phyloP scores from a whole-genome alignment of 2,329 filamentous ascomycete genomes.

The Oidium heveae region DNA sequence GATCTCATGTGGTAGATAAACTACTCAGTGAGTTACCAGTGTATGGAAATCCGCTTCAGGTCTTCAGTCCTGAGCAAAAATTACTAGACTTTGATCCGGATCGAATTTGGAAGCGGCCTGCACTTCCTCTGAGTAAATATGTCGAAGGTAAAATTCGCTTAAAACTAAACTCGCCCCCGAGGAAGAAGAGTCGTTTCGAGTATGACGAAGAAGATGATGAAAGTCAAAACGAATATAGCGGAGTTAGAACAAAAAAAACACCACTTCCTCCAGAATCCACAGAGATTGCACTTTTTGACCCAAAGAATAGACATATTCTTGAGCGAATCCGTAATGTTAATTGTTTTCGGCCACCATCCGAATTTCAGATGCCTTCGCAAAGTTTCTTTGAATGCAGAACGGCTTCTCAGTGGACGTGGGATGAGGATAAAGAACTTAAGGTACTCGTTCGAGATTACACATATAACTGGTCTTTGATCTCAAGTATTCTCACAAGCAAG shows the following conservation, averaged over 20 bases:
- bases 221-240: conserved; percentile 19
- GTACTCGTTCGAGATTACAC: conserved; percentile 72
- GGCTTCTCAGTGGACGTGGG: conserved; percentile 73
- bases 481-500: conserved; percentile 47
- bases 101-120: conserved; percentile 47
- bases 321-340: conserved; percentile 79
- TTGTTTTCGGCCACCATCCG: conserved; percentile 77
- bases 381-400: conserved; percentile 71
- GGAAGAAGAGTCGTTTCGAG: conserved; percentile 60
- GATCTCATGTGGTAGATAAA: conserved; percentile 49
- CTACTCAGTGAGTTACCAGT: conserved; percentile 60
- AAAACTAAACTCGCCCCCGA: conserved; percentile 34
- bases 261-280: conserved; percentile 41
- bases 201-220: conserved; percentile 47
- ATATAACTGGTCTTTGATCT: conserved; percentile 94
- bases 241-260: conserved; percentile 9
- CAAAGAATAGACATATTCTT: conserved; percentile 69
- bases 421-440: conserved; percentile 77
- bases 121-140: conserved; percentile 67
- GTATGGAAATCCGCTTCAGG: conserved; percentile 39
- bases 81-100: conserved; percentile 39
- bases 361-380: conserved; percentile 72
- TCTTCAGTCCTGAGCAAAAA: conserved; percentile 30
- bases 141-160: conserved; percentile 59
- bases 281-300: conserved; percentile 67